Percentiles rank a stretch among this genome's conserved stretches.
Conservation (phyloP, 371 early-diverging fungal species). For the Mucor ambiguus region DNA sequence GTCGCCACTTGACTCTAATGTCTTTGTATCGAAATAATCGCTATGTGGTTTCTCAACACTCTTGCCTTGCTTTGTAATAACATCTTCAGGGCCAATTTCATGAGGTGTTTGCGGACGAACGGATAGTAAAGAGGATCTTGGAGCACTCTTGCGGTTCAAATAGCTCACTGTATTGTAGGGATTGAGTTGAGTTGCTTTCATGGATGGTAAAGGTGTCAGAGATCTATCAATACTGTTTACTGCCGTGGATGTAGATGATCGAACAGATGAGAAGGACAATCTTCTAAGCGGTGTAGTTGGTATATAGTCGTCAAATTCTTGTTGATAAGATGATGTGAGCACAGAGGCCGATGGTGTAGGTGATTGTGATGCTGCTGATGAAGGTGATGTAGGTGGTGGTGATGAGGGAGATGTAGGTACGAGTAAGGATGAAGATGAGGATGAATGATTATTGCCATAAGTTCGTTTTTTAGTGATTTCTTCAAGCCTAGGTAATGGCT, state of each 20-base stretch:
- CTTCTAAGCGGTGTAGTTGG: neutral
- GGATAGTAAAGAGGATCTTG: neutral
- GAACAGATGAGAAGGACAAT: neutral
- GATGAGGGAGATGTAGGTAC: neutral
- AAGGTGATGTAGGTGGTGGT: neutral
- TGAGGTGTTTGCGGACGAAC: constrained; percentile 5
- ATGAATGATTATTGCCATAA: neutral
- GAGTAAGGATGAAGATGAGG: neutral
- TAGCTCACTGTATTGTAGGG: neutral
- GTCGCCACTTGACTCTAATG: neutral
- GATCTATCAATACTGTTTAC: neutral
- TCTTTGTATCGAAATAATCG: neutral
- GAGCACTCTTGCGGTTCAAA: neutral
- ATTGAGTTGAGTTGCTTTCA: neutral
- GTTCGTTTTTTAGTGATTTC: neutral
- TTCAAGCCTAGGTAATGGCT: neutral
- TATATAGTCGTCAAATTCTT: constrained; percentile 8
- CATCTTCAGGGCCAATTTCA: constrained; percentile 23
- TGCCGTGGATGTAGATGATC: neutral
- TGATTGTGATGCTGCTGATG: neutral
- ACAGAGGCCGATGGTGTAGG: neutral
- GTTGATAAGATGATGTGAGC: neutral
- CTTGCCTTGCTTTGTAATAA: constrained; percentile 6
- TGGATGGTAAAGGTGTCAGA: neutral
- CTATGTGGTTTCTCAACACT: neutral